Evolutionary conservation across 2,329 filamentous ascomycete genomes (phyloP).

Genomic region (Paecilomyces dactylethromorphus): DNA sequence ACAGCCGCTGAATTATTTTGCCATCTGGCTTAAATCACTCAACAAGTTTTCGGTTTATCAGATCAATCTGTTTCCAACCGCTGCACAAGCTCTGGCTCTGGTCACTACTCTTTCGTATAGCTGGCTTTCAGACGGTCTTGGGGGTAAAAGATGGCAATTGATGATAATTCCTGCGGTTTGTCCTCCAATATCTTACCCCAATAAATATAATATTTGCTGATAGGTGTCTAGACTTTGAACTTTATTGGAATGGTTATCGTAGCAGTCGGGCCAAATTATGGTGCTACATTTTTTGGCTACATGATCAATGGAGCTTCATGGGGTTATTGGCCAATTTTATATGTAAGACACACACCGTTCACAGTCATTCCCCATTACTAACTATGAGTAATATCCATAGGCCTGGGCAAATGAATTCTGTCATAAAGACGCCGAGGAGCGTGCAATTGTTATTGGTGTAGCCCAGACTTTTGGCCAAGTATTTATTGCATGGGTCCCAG

Average conservation of each 20-base stretch:
- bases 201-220: background rate
- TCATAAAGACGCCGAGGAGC: constrained; percentile 18
- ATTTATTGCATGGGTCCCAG: constrained; percentile 14
- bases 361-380: background rate
- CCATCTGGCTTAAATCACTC: constrained; percentile 10
- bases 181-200: too few relatives aligned
- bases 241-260: constrained; percentile 13
- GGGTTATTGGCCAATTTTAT: constrained; percentile 13
- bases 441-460: constrained; percentile 12
- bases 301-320: constrained; percentile 14
- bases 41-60: constrained; percentile 12
- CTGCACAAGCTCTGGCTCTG: constrained; percentile 7
- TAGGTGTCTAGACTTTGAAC: constrained; percentile 4
- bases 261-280: constrained; percentile 12
- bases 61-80: constrained; percentile 14
- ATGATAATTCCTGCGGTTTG: constrained; percentile 11
- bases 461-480: constrained; percentile 13
- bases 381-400: constrained; percentile 2
- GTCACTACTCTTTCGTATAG: constrained; percentile 11
- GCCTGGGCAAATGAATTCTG: constrained; percentile 11
- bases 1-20: constrained; percentile 14
- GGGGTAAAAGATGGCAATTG: constrained; percentile 9
- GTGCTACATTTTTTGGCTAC: constrained; percentile 13
- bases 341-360: constrained; percentile 3
- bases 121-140: constrained; percentile 12